A percentile compares a stretch with the other conserved stretches of the same genome.
Evolutionary conservation across 2,329 filamentous ascomycete species (phyloP).

Genomic region (Clarireedia sp.): DNA sequence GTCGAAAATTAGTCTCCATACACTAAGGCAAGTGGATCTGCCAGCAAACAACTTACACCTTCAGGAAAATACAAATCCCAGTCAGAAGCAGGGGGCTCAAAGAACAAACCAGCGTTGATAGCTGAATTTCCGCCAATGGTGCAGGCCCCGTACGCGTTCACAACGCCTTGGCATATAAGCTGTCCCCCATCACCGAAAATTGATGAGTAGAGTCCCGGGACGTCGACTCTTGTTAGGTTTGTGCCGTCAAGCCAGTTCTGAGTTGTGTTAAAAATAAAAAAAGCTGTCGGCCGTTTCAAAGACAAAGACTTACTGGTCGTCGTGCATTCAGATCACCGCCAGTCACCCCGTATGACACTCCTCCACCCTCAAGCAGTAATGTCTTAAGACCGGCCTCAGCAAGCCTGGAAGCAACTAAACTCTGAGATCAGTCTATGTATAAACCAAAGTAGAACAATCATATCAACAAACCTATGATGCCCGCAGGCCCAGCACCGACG

Average conservation of each 20-base stretch:
- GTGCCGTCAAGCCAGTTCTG: conserved; percentile 39
- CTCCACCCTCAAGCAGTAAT: conserved; percentile 44
- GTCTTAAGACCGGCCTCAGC: conserved; percentile 45
- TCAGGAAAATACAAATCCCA: conserved; percentile 42
- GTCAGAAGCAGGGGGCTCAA: conserved; percentile 44
- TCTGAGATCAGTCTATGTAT: not conserved
- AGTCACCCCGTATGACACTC: conserved; percentile 40
- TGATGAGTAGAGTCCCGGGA: conserved; percentile 42
- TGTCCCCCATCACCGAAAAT: conserved; percentile 38
- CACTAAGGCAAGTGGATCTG: not conserved
- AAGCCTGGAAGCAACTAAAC: conserved; percentile 35
- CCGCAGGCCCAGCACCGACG: conserved; percentile 42
- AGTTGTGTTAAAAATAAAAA: not conserved
- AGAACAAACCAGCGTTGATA: conserved; percentile 47
- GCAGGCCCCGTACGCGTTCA: conserved; percentile 41
- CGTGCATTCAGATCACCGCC: conserved; percentile 35
- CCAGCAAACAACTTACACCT: conserved; percentile 19
- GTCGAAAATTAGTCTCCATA: not conserved
- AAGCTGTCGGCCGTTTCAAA: not conserved
- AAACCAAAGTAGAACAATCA: not conserved
- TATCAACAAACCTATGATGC: conserved; percentile 33
- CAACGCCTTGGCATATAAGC: conserved; percentile 35
- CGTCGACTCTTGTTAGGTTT: conserved; percentile 42
- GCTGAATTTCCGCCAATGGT: conserved; percentile 44
- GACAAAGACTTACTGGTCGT: conserved; percentile 27